Evolutionary conservation across 805 yeast genomes (phyloP).

Genomic region (Candida arabinofermentans): DNA sequence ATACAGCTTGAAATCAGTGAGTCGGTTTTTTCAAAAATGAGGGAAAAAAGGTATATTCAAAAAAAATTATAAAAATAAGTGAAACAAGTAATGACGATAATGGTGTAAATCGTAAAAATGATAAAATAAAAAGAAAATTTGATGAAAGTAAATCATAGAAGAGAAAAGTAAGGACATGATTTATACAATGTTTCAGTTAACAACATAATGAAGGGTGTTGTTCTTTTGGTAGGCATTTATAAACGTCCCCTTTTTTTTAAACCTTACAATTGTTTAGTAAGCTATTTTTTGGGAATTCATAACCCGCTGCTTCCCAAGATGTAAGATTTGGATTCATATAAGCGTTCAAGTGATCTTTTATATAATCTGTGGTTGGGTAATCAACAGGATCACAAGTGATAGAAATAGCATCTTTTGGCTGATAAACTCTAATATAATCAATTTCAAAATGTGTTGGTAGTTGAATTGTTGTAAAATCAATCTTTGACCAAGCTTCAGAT

Average conservation of each 20-base stretch:
- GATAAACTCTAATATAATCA: slow-evolving; percentile 40
- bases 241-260: neutral
- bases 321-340: slow-evolving; percentile 35
- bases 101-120: too few species aligned
- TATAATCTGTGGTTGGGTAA: slow-evolving; percentile 36
- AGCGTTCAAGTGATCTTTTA: slow-evolving; percentile 30
- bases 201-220: too few species aligned
- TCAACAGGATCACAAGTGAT: slow-evolving; percentile 37
- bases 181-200: too few species aligned
- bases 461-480: slow-evolving; percentile 33
- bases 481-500: slow-evolving; percentile 48
- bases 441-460: slow-evolving; percentile 36
- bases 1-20: too few species aligned
- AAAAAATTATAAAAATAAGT: too few species aligned
- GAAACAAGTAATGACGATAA: too few species aligned
- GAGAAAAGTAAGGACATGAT: too few species aligned
- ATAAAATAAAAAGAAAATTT: too few species aligned
- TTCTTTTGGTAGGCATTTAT: too few species aligned
- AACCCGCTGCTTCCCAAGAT: slow-evolving; percentile 38
- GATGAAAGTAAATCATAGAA: too few species aligned
- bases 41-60: too few species aligned
- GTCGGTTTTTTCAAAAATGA: too few species aligned
- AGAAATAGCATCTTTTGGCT: slow-evolving; percentile 28
- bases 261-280: neutral
- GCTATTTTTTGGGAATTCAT: slow-evolving; percentile 28